A percentile compares a stretch with the other conserved stretches of the same genome.
phyloP scores from a whole-genome alignment of 768 basidiomycete genomes.

The Boletus vinaceobasis region DNA sequence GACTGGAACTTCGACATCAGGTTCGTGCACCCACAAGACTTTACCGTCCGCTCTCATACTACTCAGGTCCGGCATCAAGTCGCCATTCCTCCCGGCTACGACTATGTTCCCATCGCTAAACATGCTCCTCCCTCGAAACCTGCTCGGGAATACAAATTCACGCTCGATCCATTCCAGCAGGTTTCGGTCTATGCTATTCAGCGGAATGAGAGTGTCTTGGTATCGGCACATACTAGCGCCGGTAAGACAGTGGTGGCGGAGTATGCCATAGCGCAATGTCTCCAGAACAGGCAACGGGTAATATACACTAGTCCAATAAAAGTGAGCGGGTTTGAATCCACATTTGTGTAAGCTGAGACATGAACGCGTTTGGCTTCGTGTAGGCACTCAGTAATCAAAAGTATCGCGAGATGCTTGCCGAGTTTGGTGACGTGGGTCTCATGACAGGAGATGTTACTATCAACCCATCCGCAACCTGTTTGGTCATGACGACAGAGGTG shows the following conservation, averaged over 20 bases:
- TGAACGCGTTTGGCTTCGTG: constrained; percentile 17
- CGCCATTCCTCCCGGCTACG: constrained; percentile 88
- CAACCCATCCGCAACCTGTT: constrained; percentile 92
- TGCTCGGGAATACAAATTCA: constrained; percentile 91
- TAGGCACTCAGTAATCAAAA: constrained; percentile 99
- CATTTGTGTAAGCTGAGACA: constrained; percentile 10
- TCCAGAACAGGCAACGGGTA: constrained; percentile 91
- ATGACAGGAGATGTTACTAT: constrained; percentile 99
- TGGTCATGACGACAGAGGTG: constrained; percentile 99
- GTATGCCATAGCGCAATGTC: constrained; percentile 96
- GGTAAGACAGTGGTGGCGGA: constrained; percentile 99
- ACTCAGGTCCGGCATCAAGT: constrained; percentile 91
- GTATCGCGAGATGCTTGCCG: constrained; percentile 95
- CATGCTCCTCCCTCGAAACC: constrained; percentile 92
- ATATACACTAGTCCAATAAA: constrained; percentile 99
- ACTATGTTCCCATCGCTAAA: constrained; percentile 84
- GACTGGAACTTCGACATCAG: constrained; percentile 80
- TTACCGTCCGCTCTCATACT: constrained; percentile 1
- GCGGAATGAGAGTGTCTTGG: constrained; percentile 94
- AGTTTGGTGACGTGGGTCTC: constrained; percentile 96
- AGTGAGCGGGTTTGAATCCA: constrained; percentile 48
- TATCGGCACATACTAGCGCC: constrained; percentile 97
- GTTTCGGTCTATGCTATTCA: constrained; percentile 95
- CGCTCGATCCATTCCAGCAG: constrained; percentile 94
- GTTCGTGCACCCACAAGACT: constrained; percentile 24